Base-by-base conservation (phyloP, 1,139 yeast species). In the Scheffersomyces segobiensis region DNA sequence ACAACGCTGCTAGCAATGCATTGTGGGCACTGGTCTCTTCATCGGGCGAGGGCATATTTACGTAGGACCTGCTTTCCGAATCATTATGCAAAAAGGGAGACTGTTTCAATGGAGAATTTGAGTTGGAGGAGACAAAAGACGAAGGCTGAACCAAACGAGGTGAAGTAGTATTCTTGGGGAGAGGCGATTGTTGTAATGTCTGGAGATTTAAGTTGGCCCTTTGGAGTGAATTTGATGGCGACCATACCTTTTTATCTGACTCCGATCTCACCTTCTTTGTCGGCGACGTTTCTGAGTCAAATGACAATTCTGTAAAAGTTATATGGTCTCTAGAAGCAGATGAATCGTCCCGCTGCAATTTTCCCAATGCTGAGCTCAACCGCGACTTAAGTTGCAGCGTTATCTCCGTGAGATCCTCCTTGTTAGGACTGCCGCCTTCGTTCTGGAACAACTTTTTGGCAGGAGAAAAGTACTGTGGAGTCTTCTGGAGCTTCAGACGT, bases 1-100 rank as follows among this genome's bases (percentile, higher is more conserved):
- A 69, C 50, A 79, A 66, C 0, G 83, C 80, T 1, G 82, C 82
- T 62, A 78, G 67, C 53, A 80, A 69, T 3, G 83, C 84, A 60
- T 72, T 73, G 58, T 79, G 83, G 6, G 83, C 83, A 63, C 81
- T 77, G 18, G 76, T 66, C 59, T 78, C 82, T 60, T 77, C 81
- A 55, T 77, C 78, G 1, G 77, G 76, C 14, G 71, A 67, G 1
- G 78, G 79, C 5, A 75, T 63, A 56, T 60, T 55, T 52, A 63
- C 60, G 6, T 48, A 48, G 55, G 52, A 57, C 53, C 46, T 55
- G 54, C 20, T 56, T 5, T 53, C 56, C 3, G 60, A 24, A 18
- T 61, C 63, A n/a, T 63, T 65, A 24, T 62, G 55, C 48, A 71
- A 58, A 7, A 65, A 59, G 3, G 77, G 78, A 1, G 77, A 72